Base-by-base conservation (phyloP, 1,284 basidiomycete species). In the Cryptococcus sp. region DNA sequence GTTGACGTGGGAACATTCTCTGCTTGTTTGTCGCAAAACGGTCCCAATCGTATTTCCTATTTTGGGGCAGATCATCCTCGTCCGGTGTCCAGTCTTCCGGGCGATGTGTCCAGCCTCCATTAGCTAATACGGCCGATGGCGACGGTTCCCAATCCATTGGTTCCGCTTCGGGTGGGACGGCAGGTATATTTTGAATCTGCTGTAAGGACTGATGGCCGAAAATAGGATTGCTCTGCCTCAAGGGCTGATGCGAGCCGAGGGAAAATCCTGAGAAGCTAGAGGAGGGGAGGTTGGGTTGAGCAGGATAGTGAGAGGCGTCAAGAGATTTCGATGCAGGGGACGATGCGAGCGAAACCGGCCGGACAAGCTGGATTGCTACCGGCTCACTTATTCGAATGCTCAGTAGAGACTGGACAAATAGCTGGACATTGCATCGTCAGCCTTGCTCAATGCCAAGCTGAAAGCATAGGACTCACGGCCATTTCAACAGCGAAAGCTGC, bases 121-220 rank as follows among this genome's bases (percentile, higher is more conserved):
- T 61, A 41, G 51, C 46, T 17, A 57, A 25, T 11, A 49, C 53
- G 3, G 59, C 23, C 2, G 55, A 46, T 16, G 59, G 55, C 0
- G 65, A 62, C 7, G 74, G 71, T 55, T 77, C 75, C 75, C 75
- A 77, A 43, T 77, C 75, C 75, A 77, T 77, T 15, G 57, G 52
- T 46, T 52, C 51, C 19, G 52, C 50, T 8, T 52, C 47, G 1
- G 46, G 45, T 25, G 23, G 17, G 44, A 17, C 19, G 39, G 19
- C 17, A 20, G 37, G 16, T 15, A 38, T 11, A 29, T 39, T 29
- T 40, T 37, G 22, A n/a, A 17, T 41, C 46, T 23, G 48, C 2
- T 56, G 39, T 0, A 73, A 57, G 0, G 73, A 72, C 1, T 63
- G 46, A 45, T 70, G 67, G 17, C 75, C 74, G 44, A 75, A 75